Conservation (phyloP, 2,329 filamentous ascomycete genomes). For the Trichoderma sp. region DNA sequence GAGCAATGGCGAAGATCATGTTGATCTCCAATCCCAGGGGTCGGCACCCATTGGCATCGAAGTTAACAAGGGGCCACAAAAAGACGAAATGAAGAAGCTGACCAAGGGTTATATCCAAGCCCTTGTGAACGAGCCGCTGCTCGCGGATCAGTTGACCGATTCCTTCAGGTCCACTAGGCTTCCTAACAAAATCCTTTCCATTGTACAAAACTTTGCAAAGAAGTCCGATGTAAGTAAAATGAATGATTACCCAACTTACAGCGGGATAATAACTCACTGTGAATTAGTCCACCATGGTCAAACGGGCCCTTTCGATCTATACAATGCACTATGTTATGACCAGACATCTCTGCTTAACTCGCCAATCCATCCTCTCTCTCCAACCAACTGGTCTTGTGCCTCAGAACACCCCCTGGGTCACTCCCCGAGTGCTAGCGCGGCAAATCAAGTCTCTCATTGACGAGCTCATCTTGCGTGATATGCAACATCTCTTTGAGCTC, state of each 20-base stretch:
- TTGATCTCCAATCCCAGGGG: slow-evolving; percentile 41
- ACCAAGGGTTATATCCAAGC: slow-evolving; percentile 49
- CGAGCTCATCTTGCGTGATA: slow-evolving; percentile 52
- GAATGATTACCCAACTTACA: background rate
- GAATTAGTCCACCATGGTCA: slow-evolving; percentile 47
- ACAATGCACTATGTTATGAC: slow-evolving; percentile 57
- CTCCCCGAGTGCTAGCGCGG: slow-evolving; percentile 52
- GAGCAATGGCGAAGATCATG: slow-evolving; percentile 34
- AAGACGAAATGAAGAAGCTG: slow-evolving; percentile 46
- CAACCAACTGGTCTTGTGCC: slow-evolving; percentile 42
- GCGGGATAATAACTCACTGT: background rate
- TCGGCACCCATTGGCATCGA: slow-evolving; percentile 53
- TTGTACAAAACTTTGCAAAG: slow-evolving; percentile 48
- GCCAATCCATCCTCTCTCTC: slow-evolving; percentile 41
- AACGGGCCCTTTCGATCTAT: slow-evolving; percentile 52
- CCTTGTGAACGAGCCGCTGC: slow-evolving; percentile 46
- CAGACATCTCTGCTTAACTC: slow-evolving; percentile 52
- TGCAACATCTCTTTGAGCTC: slow-evolving; percentile 49
- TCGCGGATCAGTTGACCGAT: slow-evolving; percentile 51
- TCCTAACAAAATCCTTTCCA: slow-evolving; percentile 45
- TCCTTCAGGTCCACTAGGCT: slow-evolving; percentile 43
- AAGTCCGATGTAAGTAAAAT: slow-evolving; percentile 40
- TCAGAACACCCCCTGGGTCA: slow-evolving; percentile 45
- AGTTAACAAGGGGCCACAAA: slow-evolving; percentile 38
- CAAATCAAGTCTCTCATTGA: slow-evolving; percentile 58